A percentile compares a stretch with the other conserved stretches of the same genome.
These are phyloP conservation scores for Penicillium macrosclerotiorum DNA, from an alignment of 495 filamentous ascomycete species.

Conservation along the genomic window DNA sequence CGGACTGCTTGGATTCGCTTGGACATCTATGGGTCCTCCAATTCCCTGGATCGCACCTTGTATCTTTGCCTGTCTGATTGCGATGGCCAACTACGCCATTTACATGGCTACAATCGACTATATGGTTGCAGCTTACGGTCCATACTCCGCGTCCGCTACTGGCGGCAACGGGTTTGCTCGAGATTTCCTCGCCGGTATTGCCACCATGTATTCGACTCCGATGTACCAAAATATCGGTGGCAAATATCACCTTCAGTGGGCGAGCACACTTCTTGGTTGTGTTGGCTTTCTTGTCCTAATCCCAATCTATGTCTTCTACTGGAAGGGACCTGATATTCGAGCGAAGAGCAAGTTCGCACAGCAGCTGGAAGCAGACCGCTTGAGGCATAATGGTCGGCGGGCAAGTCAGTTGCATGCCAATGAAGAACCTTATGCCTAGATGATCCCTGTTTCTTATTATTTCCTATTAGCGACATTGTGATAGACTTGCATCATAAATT, in stretches of 20 bases:
- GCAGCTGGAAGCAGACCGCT: slow-evolving; percentile 24
- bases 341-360: slow-evolving; percentile 47
- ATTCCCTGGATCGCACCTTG: slow-evolving; percentile 62
- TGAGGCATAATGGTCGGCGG: slow-evolving; percentile 5
- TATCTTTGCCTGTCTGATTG: slow-evolving; percentile 59
- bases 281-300: slow-evolving; percentile 42
- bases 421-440: background rate
- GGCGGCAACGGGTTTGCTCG: slow-evolving; percentile 52
- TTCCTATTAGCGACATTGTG: background rate
- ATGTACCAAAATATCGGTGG: slow-evolving; percentile 34
- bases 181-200: slow-evolving; percentile 39
- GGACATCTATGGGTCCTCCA: slow-evolving; percentile 61
- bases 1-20: slow-evolving; percentile 68
- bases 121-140: slow-evolving; percentile 79
- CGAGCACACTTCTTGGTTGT: slow-evolving; percentile 42
- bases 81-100: slow-evolving; percentile 67
- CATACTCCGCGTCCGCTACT: slow-evolving; percentile 75
- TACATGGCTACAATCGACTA: slow-evolving; percentile 85
- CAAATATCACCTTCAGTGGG: slow-evolving; percentile 38
- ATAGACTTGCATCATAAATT: background rate
- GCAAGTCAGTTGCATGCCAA: background rate
- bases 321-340: slow-evolving; percentile 46
- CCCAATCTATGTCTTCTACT: slow-evolving; percentile 51
- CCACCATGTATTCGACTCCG: slow-evolving; percentile 1
- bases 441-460: no score